Conservation (phyloP, 1,139 yeast genomes). For the Saccharomyces pastorianus region DNA sequence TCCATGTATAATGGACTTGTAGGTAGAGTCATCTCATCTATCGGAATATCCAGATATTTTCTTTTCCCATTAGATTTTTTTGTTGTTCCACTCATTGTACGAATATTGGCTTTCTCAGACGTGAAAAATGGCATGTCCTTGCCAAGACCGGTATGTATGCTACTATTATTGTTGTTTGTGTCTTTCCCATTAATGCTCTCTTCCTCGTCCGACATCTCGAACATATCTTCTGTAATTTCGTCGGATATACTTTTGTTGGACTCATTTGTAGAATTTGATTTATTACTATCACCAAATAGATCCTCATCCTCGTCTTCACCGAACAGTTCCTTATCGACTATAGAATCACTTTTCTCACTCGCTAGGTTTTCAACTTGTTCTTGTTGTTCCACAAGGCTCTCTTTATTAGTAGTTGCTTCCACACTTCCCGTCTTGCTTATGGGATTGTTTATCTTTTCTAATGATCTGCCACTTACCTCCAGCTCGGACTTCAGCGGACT, state of each 20-base stretch:
- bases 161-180: constrained; percentile 4
- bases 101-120: background rate
- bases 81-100: background rate
- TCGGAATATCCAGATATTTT: constrained; percentile 44
- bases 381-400: background rate
- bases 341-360: constrained; percentile 14
- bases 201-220: constrained; percentile 30
- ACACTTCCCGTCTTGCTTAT: background rate
- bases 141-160: background rate
- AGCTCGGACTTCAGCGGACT: constrained; percentile 9
- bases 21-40: constrained; percentile 47
- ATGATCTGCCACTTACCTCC: background rate
- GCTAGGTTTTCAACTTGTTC: constrained; percentile 1
- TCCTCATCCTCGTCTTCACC: constrained; percentile 28
- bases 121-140: constrained; percentile 4
- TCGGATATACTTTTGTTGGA: constrained; percentile 12
- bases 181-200: constrained; percentile 7
- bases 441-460: background rate
- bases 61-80: constrained; percentile 18
- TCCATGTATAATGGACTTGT: constrained; percentile 54
- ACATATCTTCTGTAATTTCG: constrained; percentile 31
- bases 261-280: constrained; percentile 13
- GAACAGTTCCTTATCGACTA: constrained; percentile 19
- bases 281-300: constrained; percentile 29
- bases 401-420: background rate